Conservation (phyloP, 345 rosid genomes). For the Mallotus nudiflorus region DNA sequence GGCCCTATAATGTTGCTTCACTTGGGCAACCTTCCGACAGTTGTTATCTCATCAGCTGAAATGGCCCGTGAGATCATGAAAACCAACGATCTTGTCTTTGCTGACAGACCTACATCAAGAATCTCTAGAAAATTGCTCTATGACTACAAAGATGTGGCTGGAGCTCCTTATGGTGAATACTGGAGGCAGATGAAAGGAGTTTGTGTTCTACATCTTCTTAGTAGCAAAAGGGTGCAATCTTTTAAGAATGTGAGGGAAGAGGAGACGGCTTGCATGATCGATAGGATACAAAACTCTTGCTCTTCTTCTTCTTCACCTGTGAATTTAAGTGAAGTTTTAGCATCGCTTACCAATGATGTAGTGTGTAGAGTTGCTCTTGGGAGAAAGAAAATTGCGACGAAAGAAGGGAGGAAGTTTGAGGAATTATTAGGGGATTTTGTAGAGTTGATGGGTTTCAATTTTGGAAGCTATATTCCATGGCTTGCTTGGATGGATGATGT, state of each 20-base stretch:
- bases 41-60: constrained; percentile 56
- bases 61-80: constrained; percentile 48
- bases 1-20: not conserved
- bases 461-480: constrained; percentile 60
- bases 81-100: constrained; percentile 51
- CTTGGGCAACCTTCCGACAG: constrained; percentile 43
- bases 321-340: constrained; percentile 40
- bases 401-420: constrained; percentile 31
- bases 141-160: constrained; percentile 33
- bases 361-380: constrained; percentile 49
- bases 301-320: constrained; percentile 14
- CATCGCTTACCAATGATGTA: constrained; percentile 37
- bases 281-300: constrained; percentile 28
- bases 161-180: constrained; percentile 63
- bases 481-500: constrained; percentile 45
- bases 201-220: constrained; percentile 48
- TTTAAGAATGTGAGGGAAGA: constrained; percentile 45
- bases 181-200: constrained; percentile 69
- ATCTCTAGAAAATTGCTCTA: constrained; percentile 32
- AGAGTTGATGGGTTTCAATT: constrained; percentile 36
- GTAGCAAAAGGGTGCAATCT: constrained; percentile 47
- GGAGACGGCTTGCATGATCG: constrained; percentile 34
- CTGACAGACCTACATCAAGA: constrained; percentile 41
- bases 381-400: constrained; percentile 44
- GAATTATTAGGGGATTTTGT: constrained; percentile 24